Evolutionary conservation across 169 alveolate species (phyloP), one percentile per base, ranked within the genome.

Genomic region (Plasmodium billcollinsi): DNA sequence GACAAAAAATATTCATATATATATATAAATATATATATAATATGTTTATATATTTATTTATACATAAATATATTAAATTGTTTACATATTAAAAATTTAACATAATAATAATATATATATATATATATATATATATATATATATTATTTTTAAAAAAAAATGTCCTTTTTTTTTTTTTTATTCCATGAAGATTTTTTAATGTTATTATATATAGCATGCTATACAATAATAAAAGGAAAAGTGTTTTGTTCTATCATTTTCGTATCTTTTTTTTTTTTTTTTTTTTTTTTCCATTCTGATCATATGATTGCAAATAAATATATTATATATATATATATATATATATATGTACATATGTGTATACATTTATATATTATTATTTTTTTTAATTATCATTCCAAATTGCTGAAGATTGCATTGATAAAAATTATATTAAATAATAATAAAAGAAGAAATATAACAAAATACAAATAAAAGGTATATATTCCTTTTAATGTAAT

Each of bases 341-440:
- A n/a, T n/a, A n/a, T n/a, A 63, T 9, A 63, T 63, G 43, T 63
- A 24, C 29, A 24, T 20, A 63, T 63, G 43, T 20, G 29, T 63
- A 26, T 20, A 20, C 29, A 63, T 63, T 20, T 63, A 63, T 63
- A 24, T 63, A 33, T 67, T n/a, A n/a, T n/a, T 20, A 7, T 73
- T 63, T 43, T 20, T 73, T 73, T 50, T 66, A 26, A 78, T 70
- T 69, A 67, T 24, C 85, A 80, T 62, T 47, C 73, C 52, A 63
- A 80, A 76, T 80, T 80, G 90, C 65, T 69, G 69, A 80, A 80
- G 73, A 50, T 18, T 59, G 72, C 67, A 61, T 69, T 61, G 80
- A 56, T 50, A 69, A 3, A 15, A 69, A 24, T 15, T 67, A 56
- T 67, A 18, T 58, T 47, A 47, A 18, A 43, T 47, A 26, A 18